phyloP scores from a whole-genome alignment of 345 rosid species.

The Camelina laxa region DNA sequence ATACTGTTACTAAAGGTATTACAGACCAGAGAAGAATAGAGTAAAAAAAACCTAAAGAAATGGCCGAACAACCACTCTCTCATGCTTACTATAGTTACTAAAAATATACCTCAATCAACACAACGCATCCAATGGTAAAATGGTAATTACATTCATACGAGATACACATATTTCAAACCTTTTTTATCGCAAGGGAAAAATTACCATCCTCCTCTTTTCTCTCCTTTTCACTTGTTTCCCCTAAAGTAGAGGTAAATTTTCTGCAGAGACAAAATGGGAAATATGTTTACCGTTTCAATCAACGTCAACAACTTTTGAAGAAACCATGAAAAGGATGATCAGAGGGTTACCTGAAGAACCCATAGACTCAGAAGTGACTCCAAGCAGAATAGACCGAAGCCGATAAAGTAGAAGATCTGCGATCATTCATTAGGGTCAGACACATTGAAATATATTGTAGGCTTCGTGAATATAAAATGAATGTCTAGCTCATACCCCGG shows the following conservation, averaged over 20 bases:
- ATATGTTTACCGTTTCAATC: not conserved
- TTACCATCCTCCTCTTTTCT: conserved; percentile 24
- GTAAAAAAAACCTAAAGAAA: conserved; percentile 22
- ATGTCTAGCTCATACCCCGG: conserved; percentile 68
- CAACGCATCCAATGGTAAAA: conserved; percentile 28
- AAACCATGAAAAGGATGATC: not conserved
- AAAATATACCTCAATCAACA: conserved; percentile 35
- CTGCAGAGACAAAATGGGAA: conserved; percentile 50
- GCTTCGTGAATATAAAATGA: not conserved
- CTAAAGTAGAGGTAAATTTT: conserved; percentile 85
- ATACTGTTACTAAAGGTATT: conserved; percentile 15
- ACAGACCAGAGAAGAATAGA: conserved; percentile 17
- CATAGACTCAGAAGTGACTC: conserved; percentile 91
- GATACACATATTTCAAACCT: conserved; percentile 31
- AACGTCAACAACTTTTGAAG: not conserved
- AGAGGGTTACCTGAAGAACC: conserved; percentile 86
- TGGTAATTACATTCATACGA: conserved; percentile 44
- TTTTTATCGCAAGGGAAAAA: conserved; percentile 1
- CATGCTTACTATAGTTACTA: conserved; percentile 30
- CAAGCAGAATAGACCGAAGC: conserved; percentile 86
- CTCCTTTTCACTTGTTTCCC: conserved; percentile 61
- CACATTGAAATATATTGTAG: not conserved
- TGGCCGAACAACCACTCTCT: conserved; percentile 38
- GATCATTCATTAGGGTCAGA: conserved; percentile 17
- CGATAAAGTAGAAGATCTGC: conserved; percentile 93